Base-by-base conservation (phyloP, 2,329 filamentous ascomycete genomes). In the Trichoderma asperellum region DNA sequence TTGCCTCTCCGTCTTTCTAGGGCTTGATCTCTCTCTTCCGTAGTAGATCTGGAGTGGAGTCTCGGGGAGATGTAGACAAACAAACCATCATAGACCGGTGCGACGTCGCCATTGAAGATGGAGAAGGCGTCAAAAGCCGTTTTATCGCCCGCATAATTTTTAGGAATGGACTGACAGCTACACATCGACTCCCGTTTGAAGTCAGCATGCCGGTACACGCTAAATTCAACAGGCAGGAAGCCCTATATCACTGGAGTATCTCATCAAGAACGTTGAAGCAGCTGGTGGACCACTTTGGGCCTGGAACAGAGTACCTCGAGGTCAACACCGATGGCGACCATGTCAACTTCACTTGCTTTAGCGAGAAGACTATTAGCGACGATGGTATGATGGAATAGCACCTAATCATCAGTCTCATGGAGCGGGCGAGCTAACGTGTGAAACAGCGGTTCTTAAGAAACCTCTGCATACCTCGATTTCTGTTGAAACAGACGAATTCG, bases 341-440 rank as follows among this genome's bases (percentile, higher is more conserved):
- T 58, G 89, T 92, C 18, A 91, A 92, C 69, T 92, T 95, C 74
- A 92, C 91, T 32, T 94, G 91, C 76, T 94, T 92, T 75, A 94
- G 91, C 0, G 92, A 94, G 77, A 94, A 93, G 80, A 88, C 91
- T 10, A 86, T 89, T 68, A 90, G 89, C 73, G 89, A 90, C 60
- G 81, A 83, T 69, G 79, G 81, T 81, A 71, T 14, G 79, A 75
- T 43, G 7, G 2, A 5, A 29, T 56, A 11, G 11, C 52, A 3
- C 18, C 18, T 16, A 8, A 16, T 11, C 12, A 16, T 61, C n/a
- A 12, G 11, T 62, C 59, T 24, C 11, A 5, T 14, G 70, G 11
- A 29, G 21, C 66, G 47, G 72, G 65, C 73, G 72, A 61, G 73
- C 68, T 57, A 27, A 14, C 12, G 24, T 40, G 52, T 27, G 5